Base-by-base conservation (phyloP, 1,284 basidiomycete genomes). In the Uromyces viciae-fabae region DNA sequence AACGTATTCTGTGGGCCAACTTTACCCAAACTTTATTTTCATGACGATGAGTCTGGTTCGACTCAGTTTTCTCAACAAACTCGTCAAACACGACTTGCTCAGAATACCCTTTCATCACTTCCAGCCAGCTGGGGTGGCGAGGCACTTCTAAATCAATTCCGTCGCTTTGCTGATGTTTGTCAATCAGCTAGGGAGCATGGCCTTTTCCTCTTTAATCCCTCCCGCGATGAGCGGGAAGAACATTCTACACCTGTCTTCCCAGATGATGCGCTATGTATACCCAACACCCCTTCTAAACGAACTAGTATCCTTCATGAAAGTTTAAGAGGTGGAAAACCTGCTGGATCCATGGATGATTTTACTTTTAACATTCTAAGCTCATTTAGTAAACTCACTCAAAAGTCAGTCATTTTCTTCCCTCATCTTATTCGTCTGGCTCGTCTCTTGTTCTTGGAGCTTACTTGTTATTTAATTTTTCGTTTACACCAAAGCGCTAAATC, bases 1-100 rank as follows among this genome's bases (percentile, higher is more conserved):
- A 96, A 95, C 85, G 90, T 98, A 54, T 92, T 92, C 76, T 95
- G 92, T 82, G 94, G 95, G 17, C 90, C 94, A 54, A 94, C 94
- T 0, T 89, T 98, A 0, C 94, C 94, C 0, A 94, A 93, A 0
- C 89, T 99, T 3, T 91, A 94, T 86, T 98, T 98, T 86, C 96
- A 98, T 85, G 96, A 98, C 84, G 95, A 98, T 83, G 95, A 97
- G 86, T 94, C 94, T 0, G 90, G 89, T 42, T 94, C 93, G 3
- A 86, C 85, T 28, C 82, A 85, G 22, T 83, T 85, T 68, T 83
- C 85, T 74, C 83, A 82, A 49, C 83, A 84, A 60, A 82, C 81
- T 36, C 76, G 83, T 19, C 81, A 81, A 19, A 79, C 68, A n/a
- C 83, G 82, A 17, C 62, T 83, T 31, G 78, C 81, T 33, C 81